Evolutionary conservation across 768 basidiomycete species (phyloP).

Genomic region (Russula emetica): DNA sequence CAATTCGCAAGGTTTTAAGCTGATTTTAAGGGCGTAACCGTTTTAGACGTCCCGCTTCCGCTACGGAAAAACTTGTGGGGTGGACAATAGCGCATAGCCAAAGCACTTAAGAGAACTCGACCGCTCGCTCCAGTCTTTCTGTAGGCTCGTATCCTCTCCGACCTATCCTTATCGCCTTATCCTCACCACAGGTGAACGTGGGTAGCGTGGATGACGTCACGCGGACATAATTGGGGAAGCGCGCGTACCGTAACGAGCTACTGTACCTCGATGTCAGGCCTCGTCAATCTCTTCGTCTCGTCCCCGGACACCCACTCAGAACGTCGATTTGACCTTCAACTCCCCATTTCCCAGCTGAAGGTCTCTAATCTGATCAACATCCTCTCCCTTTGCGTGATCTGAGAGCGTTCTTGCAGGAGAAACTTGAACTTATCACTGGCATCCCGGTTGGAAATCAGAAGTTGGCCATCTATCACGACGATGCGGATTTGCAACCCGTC

Average conservation of each 20-base stretch:
- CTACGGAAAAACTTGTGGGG: not conserved
- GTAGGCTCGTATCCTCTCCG: not conserved
- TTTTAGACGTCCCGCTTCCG: not conserved
- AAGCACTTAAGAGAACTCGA: no score
- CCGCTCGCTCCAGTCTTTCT: not conserved
- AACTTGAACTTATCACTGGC: constrained; percentile 89
- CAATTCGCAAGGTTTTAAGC: not conserved
- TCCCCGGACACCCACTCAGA: constrained; percentile 92
- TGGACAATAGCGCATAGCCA: no score
- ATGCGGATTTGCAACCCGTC: constrained; percentile 47
- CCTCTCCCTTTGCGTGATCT: not conserved
- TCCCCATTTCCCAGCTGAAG: constrained; percentile 79
- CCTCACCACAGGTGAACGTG: no score
- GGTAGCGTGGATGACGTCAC: constrained; percentile 16
- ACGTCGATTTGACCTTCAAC: constrained; percentile 71
- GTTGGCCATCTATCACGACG: constrained; percentile 58
- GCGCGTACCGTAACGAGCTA: not conserved
- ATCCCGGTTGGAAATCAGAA: constrained; percentile 70
- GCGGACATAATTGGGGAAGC: not conserved
- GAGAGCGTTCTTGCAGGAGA: constrained; percentile 34
- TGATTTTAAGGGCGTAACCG: not conserved
- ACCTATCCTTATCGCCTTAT: no score
- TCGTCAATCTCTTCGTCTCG: constrained; percentile 68
- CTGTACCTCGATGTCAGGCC: constrained; percentile 37
- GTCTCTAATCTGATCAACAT: constrained; percentile 38